A percentile compares a stretch with the other conserved stretches of the same genome.
Conservation (phyloP, 2,329 filamentous ascomycete species). For the Colletotrichum siamense region DNA sequence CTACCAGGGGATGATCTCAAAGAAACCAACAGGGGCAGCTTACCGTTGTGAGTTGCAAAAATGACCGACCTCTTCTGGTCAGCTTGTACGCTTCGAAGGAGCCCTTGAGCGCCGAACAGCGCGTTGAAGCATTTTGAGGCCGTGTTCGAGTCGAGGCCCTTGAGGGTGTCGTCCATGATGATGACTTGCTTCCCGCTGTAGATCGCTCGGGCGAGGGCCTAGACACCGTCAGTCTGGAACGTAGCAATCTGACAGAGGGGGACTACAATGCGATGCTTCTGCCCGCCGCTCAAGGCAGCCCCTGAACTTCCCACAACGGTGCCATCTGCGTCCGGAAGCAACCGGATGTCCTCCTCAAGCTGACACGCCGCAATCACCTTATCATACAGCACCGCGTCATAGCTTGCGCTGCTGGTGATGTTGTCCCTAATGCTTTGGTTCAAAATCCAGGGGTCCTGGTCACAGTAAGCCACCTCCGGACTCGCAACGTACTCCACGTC, state of each 20-base stretch:
- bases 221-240: not conserved
- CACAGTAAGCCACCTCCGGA: conserved; percentile 28
- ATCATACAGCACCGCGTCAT: conserved; percentile 34
- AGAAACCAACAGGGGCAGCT: not conserved
- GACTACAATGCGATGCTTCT: conserved; percentile 8
- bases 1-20: not conserved
- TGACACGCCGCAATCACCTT: conserved; percentile 23
- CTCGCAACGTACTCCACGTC: conserved; percentile 14
- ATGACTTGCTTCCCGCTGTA: conserved; percentile 7
- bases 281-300: conserved; percentile 2
- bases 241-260: too few species aligned
- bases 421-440: conserved; percentile 32
- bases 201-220: conserved; percentile 6
- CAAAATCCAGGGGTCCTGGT: conserved; percentile 30
- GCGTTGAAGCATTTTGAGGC: not conserved
- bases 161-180: conserved; percentile 13
- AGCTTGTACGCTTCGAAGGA: conserved; percentile 28
- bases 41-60: conserved; percentile 41
- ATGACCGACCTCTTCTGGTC: conserved; percentile 42
- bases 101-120: not conserved
- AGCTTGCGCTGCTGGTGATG: not conserved
- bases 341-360: not conserved
- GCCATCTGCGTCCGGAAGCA: not conserved
- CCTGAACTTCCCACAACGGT: not conserved
- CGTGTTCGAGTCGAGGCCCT: conserved; percentile 6